These are phyloP conservation scores for Huntiella savannae DNA, from an alignment of 2,329 filamentous ascomycete genomes.

Conservation along the genomic window DNA sequence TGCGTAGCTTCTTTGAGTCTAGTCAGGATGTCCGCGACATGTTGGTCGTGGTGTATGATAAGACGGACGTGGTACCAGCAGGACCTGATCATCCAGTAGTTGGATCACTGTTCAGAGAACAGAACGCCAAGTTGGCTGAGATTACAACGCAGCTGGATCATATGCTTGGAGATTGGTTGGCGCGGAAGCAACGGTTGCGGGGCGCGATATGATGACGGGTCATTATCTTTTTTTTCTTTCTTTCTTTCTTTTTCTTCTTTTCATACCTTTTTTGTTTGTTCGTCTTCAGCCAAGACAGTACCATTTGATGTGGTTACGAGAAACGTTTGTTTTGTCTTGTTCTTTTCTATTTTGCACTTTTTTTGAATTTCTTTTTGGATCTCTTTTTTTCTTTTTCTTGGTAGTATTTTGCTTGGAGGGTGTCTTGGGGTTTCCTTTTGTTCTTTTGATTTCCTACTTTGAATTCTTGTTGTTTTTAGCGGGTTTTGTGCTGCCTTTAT, in stretches of 20 bases:
- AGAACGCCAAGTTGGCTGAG: constrained; percentile 68
- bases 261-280: neutral
- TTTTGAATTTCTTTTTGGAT: neutral
- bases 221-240: neutral
- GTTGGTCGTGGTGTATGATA: constrained; percentile 82
- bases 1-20: constrained; percentile 70
- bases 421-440: constrained; percentile 1
- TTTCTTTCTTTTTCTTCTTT: neutral
- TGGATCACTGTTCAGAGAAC: constrained; percentile 62
- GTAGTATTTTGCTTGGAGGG: neutral
- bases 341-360: neutral
- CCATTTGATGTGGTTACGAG: neutral
- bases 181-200: constrained; percentile 46
- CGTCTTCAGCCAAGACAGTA: neutral
- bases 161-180: constrained; percentile 66
- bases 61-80: constrained; percentile 60
- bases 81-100: constrained; percentile 73
- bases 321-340: neutral
- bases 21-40: constrained; percentile 77
- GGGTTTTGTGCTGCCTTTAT: too few species aligned
- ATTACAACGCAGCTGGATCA: constrained; percentile 80
- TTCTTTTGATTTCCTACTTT: constrained; percentile 1
- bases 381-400: neutral
- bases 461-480: neutral
- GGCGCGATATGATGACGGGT: constrained; percentile 19